Evolutionary conservation across 106 monocot species (phyloP).

Genomic region (Phalaenopsis aphrodite): DNA sequence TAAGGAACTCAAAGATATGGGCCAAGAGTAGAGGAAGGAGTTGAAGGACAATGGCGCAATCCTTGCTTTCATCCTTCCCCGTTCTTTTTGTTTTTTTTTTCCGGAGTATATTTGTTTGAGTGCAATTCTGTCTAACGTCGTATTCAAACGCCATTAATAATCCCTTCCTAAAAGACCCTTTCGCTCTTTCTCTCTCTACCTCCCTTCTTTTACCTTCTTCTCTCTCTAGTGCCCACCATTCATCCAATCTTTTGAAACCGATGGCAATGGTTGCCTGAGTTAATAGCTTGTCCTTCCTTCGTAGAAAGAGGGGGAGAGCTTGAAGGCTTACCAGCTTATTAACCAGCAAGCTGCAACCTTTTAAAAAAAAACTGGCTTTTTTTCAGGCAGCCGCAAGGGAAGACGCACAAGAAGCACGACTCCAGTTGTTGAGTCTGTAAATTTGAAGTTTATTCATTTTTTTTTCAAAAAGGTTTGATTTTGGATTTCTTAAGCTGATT

Average conservation of each 20-base stretch:
- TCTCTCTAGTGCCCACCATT: background rate
- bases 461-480: background rate
- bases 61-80: background rate
- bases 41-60: background rate
- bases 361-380: no score
- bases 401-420: background rate
- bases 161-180: background rate
- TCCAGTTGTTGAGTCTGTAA: background rate
- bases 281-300: background rate
- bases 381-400: no score
- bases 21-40: background rate
- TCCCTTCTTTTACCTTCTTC: background rate
- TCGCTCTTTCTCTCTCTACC: background rate
- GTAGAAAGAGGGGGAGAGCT: background rate
- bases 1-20: background rate
- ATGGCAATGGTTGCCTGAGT: background rate
- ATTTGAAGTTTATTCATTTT: background rate
- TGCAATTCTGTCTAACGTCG: conserved; percentile 5
- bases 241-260: background rate
- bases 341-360: background rate
- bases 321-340: background rate
- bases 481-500: background rate
- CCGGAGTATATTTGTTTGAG: conserved; percentile 7
- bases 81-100: conserved; percentile 4
- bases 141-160: conserved; percentile 10